phyloP scores from a whole-genome alignment of 2,329 filamentous ascomycete genomes.

The Trichoderma semiorbis region DNA sequence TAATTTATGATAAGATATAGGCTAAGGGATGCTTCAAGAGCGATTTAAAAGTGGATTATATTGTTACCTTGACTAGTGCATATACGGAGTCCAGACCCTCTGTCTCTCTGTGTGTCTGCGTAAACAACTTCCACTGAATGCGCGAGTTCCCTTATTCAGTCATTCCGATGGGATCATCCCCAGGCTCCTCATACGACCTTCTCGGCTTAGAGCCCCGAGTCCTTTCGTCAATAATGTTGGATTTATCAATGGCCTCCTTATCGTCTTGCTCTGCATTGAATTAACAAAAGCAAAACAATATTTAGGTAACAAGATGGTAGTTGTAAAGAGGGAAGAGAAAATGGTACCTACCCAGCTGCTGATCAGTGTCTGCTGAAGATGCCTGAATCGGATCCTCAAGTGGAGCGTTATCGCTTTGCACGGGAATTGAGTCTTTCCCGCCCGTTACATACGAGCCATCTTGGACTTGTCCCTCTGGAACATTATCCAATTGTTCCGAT shows the following conservation, averaged over 20 bases:
- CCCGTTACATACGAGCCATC: conserved; percentile 11
- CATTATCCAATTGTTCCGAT: not conserved
- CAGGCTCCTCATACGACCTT: conserved; percentile 32
- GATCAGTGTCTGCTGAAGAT: not conserved
- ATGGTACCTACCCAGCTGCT: conserved; percentile 5
- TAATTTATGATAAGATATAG: not conserved
- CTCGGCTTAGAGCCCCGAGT: conserved; percentile 32
- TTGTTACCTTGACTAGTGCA: not conserved
- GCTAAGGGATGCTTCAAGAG: not conserved
- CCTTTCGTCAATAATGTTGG: conserved; percentile 35
- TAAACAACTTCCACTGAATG: not conserved
- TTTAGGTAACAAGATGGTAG: not conserved
- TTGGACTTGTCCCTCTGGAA: conserved; percentile 4
- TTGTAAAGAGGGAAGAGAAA: not conserved
- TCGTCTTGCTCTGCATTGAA: conserved; percentile 32
- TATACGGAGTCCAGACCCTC: not conserved
- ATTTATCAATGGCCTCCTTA: conserved; percentile 35
- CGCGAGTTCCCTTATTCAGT: not conserved
- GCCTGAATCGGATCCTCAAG: conserved; percentile 12
- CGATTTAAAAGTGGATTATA: not conserved
- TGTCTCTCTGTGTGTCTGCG: not conserved
- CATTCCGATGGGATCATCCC: conserved; percentile 22
- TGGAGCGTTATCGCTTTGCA: not conserved
- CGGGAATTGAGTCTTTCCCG: not conserved
- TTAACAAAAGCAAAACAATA: not conserved